Conservation (phyloP, 1,139 yeast species). For the Suhomyces atakaporum region DNA sequence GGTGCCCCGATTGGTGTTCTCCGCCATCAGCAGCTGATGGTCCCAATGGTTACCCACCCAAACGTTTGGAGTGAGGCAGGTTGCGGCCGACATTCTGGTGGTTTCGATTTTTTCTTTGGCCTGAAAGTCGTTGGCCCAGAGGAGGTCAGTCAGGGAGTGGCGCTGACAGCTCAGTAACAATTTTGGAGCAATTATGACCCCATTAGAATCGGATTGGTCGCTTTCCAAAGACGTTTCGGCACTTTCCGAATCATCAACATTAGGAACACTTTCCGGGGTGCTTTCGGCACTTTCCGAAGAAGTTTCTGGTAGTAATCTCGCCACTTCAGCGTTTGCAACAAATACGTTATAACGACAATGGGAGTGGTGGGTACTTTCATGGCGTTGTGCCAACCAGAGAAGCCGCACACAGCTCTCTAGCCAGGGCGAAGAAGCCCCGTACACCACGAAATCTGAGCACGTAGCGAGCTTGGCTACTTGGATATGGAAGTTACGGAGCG, state of each 20-base stretch:
- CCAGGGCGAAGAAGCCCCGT: conserved; percentile 26
- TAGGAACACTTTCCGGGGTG: no score
- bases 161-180: no score
- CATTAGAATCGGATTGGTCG: no score
- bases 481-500: conserved; percentile 72
- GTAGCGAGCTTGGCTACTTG: conserved; percentile 73
- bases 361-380: conserved; percentile 24
- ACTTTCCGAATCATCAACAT: conserved; percentile 3
- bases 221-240: no score
- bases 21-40: conserved; percentile 38
- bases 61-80: conserved; percentile 54
- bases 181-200: no score
- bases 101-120: conserved; percentile 80
- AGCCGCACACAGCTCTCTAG: conserved; percentile 46
- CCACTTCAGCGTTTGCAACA: no score
- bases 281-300: no score
- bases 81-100: conserved; percentile 79
- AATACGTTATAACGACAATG: conserved; percentile 22
- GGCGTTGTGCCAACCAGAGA: conserved; percentile 56
- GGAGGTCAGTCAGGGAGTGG: conserved; percentile 3
- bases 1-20: conserved; percentile 14
- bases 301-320: no score
- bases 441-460: conserved; percentile 69
- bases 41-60: conserved; percentile 81
- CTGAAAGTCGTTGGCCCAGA: conserved; percentile 72